Percentiles rank a stretch among this genome's conserved stretches.
phyloP scores from a whole-genome alignment of 2,329 filamentous ascomycete species.

The Fusarium nurragi region DNA sequence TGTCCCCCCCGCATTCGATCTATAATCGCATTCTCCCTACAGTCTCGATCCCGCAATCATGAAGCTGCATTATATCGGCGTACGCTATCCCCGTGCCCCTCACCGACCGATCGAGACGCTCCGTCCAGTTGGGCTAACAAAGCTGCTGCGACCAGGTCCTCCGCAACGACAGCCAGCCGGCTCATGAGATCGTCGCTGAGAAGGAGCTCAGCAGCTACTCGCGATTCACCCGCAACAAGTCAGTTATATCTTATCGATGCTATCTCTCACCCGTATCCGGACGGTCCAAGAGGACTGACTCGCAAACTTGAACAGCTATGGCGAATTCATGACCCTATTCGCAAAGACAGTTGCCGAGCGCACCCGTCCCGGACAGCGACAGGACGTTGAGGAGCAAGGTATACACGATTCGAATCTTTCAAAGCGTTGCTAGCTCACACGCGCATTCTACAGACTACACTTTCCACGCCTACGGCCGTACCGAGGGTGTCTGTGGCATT shows the following conservation, averaged over 20 bases:
- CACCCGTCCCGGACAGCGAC: slow-evolving; percentile 81
- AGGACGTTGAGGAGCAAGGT: slow-evolving; percentile 87
- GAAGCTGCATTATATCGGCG: slow-evolving; percentile 90
- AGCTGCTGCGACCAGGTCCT: slow-evolving; percentile 68
- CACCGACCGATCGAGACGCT: slow-evolving; percentile 38
- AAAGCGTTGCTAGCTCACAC: slow-evolving; percentile 25
- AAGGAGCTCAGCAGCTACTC: slow-evolving; percentile 82
- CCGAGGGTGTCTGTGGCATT: slow-evolving; percentile 78
- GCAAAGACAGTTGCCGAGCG: slow-evolving; percentile 87
- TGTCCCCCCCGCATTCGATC: background rate
- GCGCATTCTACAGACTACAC: slow-evolving; percentile 64
- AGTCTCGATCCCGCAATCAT: slow-evolving; percentile 59
- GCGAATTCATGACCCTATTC: slow-evolving; percentile 83
- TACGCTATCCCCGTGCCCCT: slow-evolving; percentile 58
- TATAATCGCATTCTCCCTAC: background rate
- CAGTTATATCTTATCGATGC: slow-evolving; percentile 43
- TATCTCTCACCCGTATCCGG: background rate
- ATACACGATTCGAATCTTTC: slow-evolving; percentile 22
- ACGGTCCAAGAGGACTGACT: slow-evolving; percentile 12
- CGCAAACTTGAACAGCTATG: slow-evolving; percentile 51
- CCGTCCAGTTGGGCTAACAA: slow-evolving; percentile 37
- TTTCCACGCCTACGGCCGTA: slow-evolving; percentile 81
- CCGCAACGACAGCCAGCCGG: slow-evolving; percentile 80
- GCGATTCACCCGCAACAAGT: slow-evolving; percentile 80
- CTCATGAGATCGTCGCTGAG: slow-evolving; percentile 79